phyloP scores from a whole-genome alignment of 306 rosid genomes.

The Adenanthera pavonina region DNA sequence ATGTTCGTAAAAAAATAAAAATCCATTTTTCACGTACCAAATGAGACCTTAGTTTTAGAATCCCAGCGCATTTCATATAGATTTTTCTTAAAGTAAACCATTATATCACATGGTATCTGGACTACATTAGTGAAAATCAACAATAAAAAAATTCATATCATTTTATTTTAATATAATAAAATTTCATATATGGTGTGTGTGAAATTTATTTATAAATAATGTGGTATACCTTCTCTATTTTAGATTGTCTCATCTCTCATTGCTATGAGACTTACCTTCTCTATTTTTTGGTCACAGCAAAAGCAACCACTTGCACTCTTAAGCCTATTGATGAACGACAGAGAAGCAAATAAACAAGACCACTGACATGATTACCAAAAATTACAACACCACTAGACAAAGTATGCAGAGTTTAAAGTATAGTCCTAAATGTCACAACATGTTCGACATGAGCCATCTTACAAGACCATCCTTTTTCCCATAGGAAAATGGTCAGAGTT shows the following conservation, averaged over 20 bases:
- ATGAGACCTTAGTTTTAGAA: too few species aligned
- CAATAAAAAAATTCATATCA: not conserved
- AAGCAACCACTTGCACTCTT: not conserved
- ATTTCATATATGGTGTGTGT: not conserved
- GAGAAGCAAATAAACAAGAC: not conserved
- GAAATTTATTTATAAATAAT: not conserved
- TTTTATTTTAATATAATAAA: not conserved
- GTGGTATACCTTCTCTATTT: too few species aligned
- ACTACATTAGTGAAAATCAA: not conserved
- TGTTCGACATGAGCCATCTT: too few species aligned
- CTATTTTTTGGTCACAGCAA: not conserved
- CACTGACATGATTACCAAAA: not conserved
- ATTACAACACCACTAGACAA: not conserved
- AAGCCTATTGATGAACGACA: not conserved
- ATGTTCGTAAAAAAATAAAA: too few species aligned
- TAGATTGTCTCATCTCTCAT: not conserved
- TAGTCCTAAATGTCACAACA: not conserved
- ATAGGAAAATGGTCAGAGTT: not conserved
- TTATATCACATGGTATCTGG: not conserved
- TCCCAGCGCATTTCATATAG: not conserved
- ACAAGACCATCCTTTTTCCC: too few species aligned
- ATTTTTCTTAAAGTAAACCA: not conserved
- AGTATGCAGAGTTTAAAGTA: not conserved
- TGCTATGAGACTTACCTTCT: not conserved
- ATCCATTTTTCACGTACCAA: too few species aligned